These are phyloP conservation scores for Sphagnum tenellum DNA, from an alignment of 225 moss, liverwort and hornwort genomes.

Conservation along the genomic window DNA sequence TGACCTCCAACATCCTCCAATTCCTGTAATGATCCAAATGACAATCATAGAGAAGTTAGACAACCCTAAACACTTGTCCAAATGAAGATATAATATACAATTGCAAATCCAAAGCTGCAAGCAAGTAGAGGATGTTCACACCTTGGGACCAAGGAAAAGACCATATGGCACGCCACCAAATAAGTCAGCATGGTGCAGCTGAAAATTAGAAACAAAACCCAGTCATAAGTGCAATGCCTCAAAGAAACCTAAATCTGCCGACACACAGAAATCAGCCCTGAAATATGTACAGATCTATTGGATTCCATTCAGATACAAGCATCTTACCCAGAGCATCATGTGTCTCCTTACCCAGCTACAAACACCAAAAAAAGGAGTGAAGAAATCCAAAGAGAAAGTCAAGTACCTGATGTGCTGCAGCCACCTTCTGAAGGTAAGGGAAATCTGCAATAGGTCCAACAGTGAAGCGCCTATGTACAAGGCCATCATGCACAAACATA, in stretches of 20 bases:
- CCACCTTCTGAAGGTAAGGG: slow-evolving; percentile 82
- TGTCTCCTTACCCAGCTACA: background rate
- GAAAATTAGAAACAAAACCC: slow-evolving; percentile 6
- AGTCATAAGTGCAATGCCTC: background rate
- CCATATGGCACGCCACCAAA: slow-evolving; percentile 85
- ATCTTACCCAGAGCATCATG: background rate
- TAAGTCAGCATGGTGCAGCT: slow-evolving; percentile 91
- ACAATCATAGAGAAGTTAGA: background rate
- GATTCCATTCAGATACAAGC: background rate
- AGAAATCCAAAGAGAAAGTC: too few relatives aligned
- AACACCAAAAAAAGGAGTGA: too few relatives aligned
- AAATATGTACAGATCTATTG: too few relatives aligned
- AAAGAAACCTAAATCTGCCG: too few relatives aligned
- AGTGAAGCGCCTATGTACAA: slow-evolving; percentile 85
- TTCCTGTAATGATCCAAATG: slow-evolving; percentile 16
- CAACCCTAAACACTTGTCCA: background rate
- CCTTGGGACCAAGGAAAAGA: slow-evolving; percentile 88
- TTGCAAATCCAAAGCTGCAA: background rate
- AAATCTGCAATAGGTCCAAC: slow-evolving; percentile 88
- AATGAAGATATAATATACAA: background rate
- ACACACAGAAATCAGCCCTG: background rate
- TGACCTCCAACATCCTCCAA: slow-evolving; percentile 42
- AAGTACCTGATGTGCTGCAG: slow-evolving; percentile 85
- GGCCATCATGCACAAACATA: slow-evolving; percentile 97
- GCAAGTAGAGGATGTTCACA: slow-evolving; percentile 2